A percentile compares a stretch with the other conserved stretches of the same genome.
Evolutionary conservation across 148 eudicot species (phyloP).

Genomic region (Chenopodium berlandieri): DNA sequence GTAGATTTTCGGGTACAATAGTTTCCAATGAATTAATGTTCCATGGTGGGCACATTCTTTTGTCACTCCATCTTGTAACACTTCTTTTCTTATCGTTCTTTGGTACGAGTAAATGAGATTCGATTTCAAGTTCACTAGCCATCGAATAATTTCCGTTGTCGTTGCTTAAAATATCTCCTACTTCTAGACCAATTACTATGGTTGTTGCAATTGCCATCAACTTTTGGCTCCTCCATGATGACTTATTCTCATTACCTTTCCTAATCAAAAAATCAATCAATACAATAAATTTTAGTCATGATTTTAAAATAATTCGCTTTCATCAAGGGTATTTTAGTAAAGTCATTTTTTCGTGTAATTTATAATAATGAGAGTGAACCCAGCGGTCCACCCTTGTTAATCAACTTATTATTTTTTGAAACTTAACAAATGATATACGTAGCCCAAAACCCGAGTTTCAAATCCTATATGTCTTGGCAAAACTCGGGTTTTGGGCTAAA

Average conservation of each 20-base stretch:
- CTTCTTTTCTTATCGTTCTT: background rate
- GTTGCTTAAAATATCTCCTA: conserved; percentile 21
- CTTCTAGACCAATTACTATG: conserved; percentile 41
- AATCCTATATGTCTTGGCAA: no score
- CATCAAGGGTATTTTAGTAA: no score
- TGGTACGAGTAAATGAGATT: background rate
- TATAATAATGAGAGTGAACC: no score
- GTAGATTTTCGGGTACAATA: conserved; percentile 84
- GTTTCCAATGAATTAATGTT: conserved; percentile 66
- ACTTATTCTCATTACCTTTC: conserved; percentile 27
- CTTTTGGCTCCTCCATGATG: conserved; percentile 41
- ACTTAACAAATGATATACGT: no score
- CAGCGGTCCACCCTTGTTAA: no score
- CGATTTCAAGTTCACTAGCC: conserved; percentile 21
- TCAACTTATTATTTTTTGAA: no score
- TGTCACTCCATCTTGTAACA: conserved; percentile 66
- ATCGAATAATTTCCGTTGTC: conserved; percentile 5
- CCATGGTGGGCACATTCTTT: conserved; percentile 65
- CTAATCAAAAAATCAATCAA: conserved; percentile 4
- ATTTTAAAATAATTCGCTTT: background rate
- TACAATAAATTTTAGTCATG: background rate
- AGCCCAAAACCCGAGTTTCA: background rate
- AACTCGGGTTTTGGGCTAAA: background rate
- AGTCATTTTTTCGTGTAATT: no score
- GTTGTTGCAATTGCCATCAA: conserved; percentile 50